These are phyloP conservation scores for Knoxia roxburghii DNA, from an alignment of 257 asterid genomes.

Conservation along the genomic window DNA sequence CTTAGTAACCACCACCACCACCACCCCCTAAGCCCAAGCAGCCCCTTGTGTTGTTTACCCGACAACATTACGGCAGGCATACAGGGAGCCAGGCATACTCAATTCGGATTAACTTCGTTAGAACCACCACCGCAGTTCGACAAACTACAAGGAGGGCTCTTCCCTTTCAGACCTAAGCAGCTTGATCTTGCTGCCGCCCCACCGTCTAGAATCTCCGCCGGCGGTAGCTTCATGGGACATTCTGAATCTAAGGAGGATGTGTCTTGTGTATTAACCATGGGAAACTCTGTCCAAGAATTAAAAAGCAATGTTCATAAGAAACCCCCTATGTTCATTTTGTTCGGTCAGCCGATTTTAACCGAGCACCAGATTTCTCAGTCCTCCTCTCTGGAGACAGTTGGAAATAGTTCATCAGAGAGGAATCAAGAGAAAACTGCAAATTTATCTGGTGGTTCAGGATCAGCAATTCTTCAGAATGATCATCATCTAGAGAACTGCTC, in stretches of 20 bases:
- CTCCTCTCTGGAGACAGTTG: conserved; percentile 32
- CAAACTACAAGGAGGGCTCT: conserved; percentile 44
- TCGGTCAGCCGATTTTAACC: conserved; percentile 62
- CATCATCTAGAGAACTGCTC: conserved; percentile 40
- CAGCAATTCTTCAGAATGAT: conserved; percentile 40
- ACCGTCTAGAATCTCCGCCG: conserved; percentile 4
- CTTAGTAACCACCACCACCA: no score
- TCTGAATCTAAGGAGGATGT: conserved; percentile 20
- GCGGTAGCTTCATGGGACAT: conserved; percentile 10
- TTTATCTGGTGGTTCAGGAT: conserved; percentile 53
- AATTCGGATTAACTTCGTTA: conserved; percentile 33
- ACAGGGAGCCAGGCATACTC: conserved; percentile 98
- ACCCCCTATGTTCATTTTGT: conserved; percentile 41
- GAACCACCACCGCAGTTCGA: conserved; percentile 46
- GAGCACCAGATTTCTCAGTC: conserved; percentile 60
- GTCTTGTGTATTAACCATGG: conserved; percentile 40
- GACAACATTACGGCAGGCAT: conserved; percentile 62
- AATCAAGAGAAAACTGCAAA: conserved; percentile 34
- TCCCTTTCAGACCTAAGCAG: conserved; percentile 42
- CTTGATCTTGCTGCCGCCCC: conserved; percentile 22
- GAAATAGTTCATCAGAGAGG: conserved; percentile 27
- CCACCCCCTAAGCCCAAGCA: conserved; percentile 69
- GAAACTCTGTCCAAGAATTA: conserved; percentile 20
- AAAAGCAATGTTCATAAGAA: conserved; percentile 24
- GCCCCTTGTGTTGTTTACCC: conserved; percentile 57